These are phyloP conservation scores for Groenewaldozyma auringiensis DNA, from an alignment of 1,139 yeast species.

Conservation along the genomic window DNA sequence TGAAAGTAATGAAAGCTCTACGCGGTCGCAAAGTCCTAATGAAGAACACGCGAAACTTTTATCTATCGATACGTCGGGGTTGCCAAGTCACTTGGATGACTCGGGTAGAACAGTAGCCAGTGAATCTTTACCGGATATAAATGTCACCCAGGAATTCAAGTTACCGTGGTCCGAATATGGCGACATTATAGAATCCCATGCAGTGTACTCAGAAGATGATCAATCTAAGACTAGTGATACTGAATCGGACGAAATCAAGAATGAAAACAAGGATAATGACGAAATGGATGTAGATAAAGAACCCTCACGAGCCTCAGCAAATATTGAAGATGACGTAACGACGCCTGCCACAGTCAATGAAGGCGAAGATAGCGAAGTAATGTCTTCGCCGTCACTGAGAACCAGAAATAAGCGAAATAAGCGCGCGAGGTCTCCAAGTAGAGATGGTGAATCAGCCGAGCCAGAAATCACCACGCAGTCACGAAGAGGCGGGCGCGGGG, in stretches of 20 bases:
- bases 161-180: constrained; percentile 43
- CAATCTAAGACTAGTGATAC: constrained; percentile 10
- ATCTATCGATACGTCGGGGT: not conserved
- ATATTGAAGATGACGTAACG: not conserved
- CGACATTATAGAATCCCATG: constrained; percentile 35
- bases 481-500: not conserved
- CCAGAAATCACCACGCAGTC: not conserved
- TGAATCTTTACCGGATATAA: not conserved
- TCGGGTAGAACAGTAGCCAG: constrained; percentile 13
- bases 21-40: not conserved
- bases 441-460: constrained; percentile 13
- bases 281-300: not conserved
- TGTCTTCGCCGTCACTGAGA: not conserved
- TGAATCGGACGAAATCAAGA: constrained; percentile 8
- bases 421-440: constrained; percentile 9
- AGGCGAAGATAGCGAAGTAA: constrained; percentile 7
- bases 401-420: constrained; percentile 14
- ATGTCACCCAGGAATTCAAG: constrained; percentile 29
- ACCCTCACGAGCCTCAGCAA: not conserved
- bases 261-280: constrained; percentile 8
- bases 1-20: constrained; percentile 2
- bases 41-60: constrained; percentile 5
- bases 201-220: constrained; percentile 23
- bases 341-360: constrained; percentile 5
- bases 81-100: constrained; percentile 5